Base-by-base conservation (phyloP, 768 basidiomycete genomes). In the Punctularia strigosozonata region DNA sequence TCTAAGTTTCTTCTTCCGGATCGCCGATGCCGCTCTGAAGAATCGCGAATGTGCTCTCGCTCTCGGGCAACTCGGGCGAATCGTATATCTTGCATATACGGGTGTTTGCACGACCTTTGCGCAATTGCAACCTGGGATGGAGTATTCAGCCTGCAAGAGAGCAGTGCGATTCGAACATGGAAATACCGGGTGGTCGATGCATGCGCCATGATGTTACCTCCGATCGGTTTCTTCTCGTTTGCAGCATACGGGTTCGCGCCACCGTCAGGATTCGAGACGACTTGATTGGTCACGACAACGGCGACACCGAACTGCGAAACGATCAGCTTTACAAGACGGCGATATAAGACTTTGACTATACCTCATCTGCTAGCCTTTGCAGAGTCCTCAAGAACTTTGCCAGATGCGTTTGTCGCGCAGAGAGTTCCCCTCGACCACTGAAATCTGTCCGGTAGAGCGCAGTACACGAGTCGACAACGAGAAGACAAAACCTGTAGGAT, bases 201-300 rank as follows among this genome's bases (percentile, higher is more conserved):
- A 63, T 99, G 95, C 1, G 95, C 95, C 75, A 99, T 83, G 52
- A 99, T 99, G 58, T 99, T 99, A 18, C 94, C 94, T 33, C 95
- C 95, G 39, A 99, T 94, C 13, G 95, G 95, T 61, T 99, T 99
- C 71, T 95, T 94, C 62, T 90, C 85, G 51, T 95, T 89, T 3
- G 75, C 75, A 28, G 80, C 80, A 45, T 87, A 88, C 15, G 88
- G 86, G 10, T 85, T 84, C 35, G 88, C 88, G 3, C 83, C 76
- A 21, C 89, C 90, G 55, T 99, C 95, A 2, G 95, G 94, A 41
- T 80, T 92, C n/a, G 95, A 97, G 75, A 99, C 95, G 48, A 99
- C 95, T 59, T 99, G 95, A 57, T 99, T 99, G 4, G 88, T 87
- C 30, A 97, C 80, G 8, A 99, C 91, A 18, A 98, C 94, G 3